phyloP scores from a whole-genome alignment of 2,329 filamentous ascomycete genomes.

The Fusarium metavorans region DNA sequence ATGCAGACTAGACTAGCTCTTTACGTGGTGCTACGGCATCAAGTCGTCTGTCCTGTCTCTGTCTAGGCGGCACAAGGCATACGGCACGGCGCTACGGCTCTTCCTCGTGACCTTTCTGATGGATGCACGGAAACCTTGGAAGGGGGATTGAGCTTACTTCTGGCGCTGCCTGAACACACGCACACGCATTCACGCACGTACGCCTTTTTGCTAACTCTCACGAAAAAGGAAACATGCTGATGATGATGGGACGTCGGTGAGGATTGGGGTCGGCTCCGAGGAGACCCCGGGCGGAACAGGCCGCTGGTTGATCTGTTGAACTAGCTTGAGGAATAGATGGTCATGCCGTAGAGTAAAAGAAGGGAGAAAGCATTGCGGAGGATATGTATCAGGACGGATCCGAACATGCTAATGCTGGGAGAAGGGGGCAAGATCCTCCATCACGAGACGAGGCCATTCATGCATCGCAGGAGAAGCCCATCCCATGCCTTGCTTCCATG shows the following conservation, averaged over 20 bases:
- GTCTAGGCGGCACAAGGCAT: neutral
- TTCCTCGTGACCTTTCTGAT: slow-evolving; percentile 22
- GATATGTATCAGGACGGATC: neutral
- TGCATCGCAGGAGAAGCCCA: slow-evolving; percentile 3
- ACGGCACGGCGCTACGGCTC: slow-evolving; percentile 4
- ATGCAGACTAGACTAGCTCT: neutral
- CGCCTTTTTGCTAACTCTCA: neutral
- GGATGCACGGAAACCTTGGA: slow-evolving; percentile 30
- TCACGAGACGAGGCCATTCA: slow-evolving; percentile 11
- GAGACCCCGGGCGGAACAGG: neutral
- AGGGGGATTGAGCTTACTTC: neutral
- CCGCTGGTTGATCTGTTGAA: neutral
- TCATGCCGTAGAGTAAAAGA: slow-evolving; percentile 6
- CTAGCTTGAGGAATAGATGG: slow-evolving; percentile 2
- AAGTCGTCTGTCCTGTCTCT: neutral
- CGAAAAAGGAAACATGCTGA: slow-evolving; percentile 15
- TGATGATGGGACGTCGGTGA: slow-evolving; percentile 26
- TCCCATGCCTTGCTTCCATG: neutral
- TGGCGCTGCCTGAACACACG: neutral
- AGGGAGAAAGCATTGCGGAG: neutral
- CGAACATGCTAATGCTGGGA: neutral
- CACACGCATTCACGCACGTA: neutral
- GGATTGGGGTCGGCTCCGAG: slow-evolving; percentile 18
- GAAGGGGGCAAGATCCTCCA: slow-evolving; percentile 1
- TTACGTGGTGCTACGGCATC: neutral